Evolutionary conservation across 257 asterid genomes (phyloP).

Genomic region (Petunia axillaris): DNA sequence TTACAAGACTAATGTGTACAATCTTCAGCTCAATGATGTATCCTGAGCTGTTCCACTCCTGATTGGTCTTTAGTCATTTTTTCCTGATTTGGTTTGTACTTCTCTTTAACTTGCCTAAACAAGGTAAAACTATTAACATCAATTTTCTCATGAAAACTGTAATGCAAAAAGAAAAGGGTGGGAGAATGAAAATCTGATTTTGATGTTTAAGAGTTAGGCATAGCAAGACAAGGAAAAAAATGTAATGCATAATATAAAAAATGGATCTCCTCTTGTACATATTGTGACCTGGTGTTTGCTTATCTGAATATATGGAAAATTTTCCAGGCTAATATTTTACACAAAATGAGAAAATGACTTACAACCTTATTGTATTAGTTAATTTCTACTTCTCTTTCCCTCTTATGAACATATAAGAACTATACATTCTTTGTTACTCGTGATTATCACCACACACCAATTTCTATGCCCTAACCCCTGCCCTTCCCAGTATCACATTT

Average conservation of each 20-base stretch:
- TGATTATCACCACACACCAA: not conserved
- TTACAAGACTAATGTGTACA: not conserved
- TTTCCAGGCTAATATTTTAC: not conserved
- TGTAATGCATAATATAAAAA: not conserved
- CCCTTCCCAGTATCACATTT: not conserved
- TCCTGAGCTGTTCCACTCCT: not conserved
- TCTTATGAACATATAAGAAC: no score
- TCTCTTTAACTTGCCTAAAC: not conserved
- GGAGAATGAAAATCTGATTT: not conserved
- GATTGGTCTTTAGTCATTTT: not conserved
- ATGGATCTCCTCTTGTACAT: no score
- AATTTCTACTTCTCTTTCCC: no score
- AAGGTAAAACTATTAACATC: not conserved
- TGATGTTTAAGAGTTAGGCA: not conserved
- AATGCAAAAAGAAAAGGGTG: not conserved
- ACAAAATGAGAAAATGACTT: not conserved
- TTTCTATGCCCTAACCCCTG: not conserved
- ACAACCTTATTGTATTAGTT: not conserved
- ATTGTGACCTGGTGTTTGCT: not conserved
- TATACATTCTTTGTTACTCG: not conserved
- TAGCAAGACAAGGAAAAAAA: not conserved
- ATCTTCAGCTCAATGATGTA: not conserved
- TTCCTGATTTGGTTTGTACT: not conserved
- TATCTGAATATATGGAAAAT: not conserved
- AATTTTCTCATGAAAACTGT: not conserved